Percentiles rank a stretch among this genome's conserved stretches.
These are phyloP conservation scores for Rickenella mellea DNA, from an alignment of 768 basidiomycete species.

Conservation along the genomic window DNA sequence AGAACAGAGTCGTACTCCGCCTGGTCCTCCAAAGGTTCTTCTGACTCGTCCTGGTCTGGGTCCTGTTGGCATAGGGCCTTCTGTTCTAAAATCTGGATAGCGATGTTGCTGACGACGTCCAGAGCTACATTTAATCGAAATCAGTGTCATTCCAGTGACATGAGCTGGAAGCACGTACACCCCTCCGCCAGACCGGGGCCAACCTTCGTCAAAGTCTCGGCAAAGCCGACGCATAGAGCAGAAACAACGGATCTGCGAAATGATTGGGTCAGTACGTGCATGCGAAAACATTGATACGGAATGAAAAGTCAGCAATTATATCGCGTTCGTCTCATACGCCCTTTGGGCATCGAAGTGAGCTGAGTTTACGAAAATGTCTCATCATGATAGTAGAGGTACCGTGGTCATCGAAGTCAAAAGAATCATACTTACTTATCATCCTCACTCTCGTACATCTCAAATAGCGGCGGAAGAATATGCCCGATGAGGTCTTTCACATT, in stretches of 20 bases:
- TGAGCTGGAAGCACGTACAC: constrained; percentile 36
- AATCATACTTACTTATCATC: constrained; percentile 82
- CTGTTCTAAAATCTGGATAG: constrained; percentile 81
- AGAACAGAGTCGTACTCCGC: constrained; percentile 96
- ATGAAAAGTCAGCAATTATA: constrained; percentile 9
- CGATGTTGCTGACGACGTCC: constrained; percentile 71
- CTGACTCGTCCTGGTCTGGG: constrained; percentile 83
- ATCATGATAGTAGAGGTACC: constrained; percentile 25
- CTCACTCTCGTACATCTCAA: constrained; percentile 89
- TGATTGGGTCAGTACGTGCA: constrained; percentile 16
- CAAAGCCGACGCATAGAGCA: constrained; percentile 77
- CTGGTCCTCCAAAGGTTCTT: constrained; percentile 79
- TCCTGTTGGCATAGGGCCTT: constrained; percentile 96
- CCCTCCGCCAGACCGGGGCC: constrained; percentile 80
- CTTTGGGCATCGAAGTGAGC: constrained; percentile 65
- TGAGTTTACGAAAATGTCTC: constrained; percentile 51
- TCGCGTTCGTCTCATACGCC: constrained; percentile 48
- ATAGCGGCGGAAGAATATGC: constrained; percentile 60
- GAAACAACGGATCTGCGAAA: constrained; percentile 72
- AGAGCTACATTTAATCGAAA: constrained; percentile 35
- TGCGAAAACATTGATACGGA: constrained; percentile 9
- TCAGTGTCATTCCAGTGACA: constrained; percentile 5
- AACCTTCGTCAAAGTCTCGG: constrained; percentile 86
- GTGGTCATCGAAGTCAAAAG: constrained; percentile 2
- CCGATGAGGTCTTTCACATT: constrained; percentile 74